phyloP scores from a whole-genome alignment of 768 basidiomycete species.

The Mycena alexandri region DNA sequence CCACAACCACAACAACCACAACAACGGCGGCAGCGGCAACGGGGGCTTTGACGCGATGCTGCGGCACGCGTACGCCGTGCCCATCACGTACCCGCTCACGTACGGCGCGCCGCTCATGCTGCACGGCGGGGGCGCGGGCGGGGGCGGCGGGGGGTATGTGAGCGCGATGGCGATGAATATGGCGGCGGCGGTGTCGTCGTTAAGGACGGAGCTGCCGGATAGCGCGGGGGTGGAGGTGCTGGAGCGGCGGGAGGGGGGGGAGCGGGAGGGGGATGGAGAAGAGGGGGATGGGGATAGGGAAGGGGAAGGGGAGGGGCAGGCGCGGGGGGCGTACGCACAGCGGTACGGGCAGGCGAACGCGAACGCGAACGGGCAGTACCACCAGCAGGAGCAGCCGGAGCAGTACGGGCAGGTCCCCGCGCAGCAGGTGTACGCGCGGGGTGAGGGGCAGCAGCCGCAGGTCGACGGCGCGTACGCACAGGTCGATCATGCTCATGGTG shows the following conservation, averaged over 20 bases:
- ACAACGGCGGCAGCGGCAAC: not conserved
- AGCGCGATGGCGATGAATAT: not conserved
- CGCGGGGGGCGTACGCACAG: not conserved
- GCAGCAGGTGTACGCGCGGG: not conserved
- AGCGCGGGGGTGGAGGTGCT: too few species aligned
- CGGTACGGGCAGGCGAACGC: not conserved
- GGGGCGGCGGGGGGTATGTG: slow-evolving; percentile 5
- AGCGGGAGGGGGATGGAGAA: not conserved
- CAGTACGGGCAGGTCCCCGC: too few species aligned
- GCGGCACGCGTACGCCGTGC: too few species aligned
- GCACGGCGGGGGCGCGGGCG: not conserved
- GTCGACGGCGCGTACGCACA: too few species aligned
- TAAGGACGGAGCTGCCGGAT: slow-evolving; percentile 32
- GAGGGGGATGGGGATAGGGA: not conserved
- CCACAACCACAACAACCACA: not conserved
- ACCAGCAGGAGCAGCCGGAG: not conserved
- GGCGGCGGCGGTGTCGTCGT: slow-evolving; percentile 29
- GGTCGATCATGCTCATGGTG: too few species aligned
- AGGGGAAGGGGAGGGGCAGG: not conserved
- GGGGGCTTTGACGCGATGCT: too few species aligned
- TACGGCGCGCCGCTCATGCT: too few species aligned
- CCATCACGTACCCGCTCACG: slow-evolving; percentile 33
- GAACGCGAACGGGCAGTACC: not conserved
- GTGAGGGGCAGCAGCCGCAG: not conserved
- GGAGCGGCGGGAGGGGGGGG: slow-evolving; percentile 10